Evolutionary conservation across 148 eudicot genomes (phyloP).

Genomic region (Cornus controversa): DNA sequence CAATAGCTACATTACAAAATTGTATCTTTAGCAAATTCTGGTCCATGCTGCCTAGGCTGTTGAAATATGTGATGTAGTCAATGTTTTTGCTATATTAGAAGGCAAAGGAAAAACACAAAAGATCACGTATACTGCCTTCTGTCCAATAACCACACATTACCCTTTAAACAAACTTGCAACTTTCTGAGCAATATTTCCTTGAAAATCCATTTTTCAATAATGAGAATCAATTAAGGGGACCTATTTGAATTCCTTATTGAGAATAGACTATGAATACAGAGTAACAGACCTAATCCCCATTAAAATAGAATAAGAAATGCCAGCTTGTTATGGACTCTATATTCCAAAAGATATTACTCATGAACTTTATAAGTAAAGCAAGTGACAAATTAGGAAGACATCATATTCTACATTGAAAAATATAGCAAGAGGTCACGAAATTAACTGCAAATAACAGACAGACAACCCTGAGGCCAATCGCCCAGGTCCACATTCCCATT

Average conservation of each 20-base stretch:
- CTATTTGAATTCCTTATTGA: not conserved
- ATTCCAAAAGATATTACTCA: too few relatives aligned
- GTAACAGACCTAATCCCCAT: not conserved
- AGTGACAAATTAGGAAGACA: not conserved
- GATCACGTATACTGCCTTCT: not conserved
- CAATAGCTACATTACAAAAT: conserved; percentile 65
- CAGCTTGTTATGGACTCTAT: not conserved
- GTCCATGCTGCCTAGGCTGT: conserved; percentile 7
- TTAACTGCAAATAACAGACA: not conserved
- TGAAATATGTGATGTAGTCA: not conserved
- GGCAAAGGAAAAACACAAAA: not conserved
- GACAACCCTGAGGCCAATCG: not conserved
- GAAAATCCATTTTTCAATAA: too few relatives aligned
- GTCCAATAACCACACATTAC: not conserved
- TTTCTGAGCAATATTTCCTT: not conserved
- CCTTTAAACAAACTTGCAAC: not conserved
- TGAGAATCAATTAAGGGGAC: not conserved
- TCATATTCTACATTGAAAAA: not conserved
- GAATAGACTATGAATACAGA: too few relatives aligned
- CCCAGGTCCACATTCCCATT: too few relatives aligned
- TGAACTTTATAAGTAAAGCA: too few relatives aligned
- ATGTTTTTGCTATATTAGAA: not conserved
- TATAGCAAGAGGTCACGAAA: not conserved
- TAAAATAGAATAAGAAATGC: not conserved
- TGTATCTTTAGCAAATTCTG: conserved; percentile 25